Base-by-base conservation (phyloP, 2,329 filamentous ascomycete genomes). In the Sporothrix dimorphospora region DNA sequence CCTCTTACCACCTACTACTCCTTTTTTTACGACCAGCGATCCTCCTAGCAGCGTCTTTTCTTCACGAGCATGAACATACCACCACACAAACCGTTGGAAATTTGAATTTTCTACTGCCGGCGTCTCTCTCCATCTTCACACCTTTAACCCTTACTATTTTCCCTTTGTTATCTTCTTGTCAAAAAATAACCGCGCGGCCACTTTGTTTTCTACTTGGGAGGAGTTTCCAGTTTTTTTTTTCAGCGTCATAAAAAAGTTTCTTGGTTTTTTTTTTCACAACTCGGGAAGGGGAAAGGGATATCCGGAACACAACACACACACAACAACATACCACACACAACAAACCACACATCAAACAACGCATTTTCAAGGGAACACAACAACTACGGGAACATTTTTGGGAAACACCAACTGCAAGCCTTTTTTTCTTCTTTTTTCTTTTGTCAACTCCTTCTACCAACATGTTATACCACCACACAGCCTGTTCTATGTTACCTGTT, bases 181-280 rank as follows among this genome's bases (percentile, higher is more conserved):
- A 51, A 65, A 16, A 67, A 67, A 51, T 9, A 7, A 49, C 45
- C 11, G 42, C 27, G 65, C 65, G 45, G 57, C 65, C 49, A 21
- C 19, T 67, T 68, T 27, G 53, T 55, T 42, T 51, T n/a, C 27
- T 34, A 9, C 16, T 34, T 5, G 40, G 61, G 21, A 34, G 59
- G 63, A 27, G 65, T 67, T 51, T 69, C 47, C n/a, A n/a, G n/a
- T n/a, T n/a, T n/a, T n/a, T n/a, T n/a, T n/a, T 3, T 57, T 14
- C 40, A 68, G 68, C 68, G 53, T 63, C 49, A 70, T 69, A 72
- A 73, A 73, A 74, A 74, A 70, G n/a, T 70, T 72, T 40, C 21
- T 34, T 45, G 38, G 38, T 53, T 70, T 69, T 53, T 59, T 72
- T 47, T 30, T 47, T 19, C 40, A 40, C n/a, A n/a, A n/a, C 30